Percentiles rank a stretch among this genome's conserved stretches.
phyloP scores from a whole-genome alignment of 169 alveolate species.

The Nephromyces sp. region DNA sequence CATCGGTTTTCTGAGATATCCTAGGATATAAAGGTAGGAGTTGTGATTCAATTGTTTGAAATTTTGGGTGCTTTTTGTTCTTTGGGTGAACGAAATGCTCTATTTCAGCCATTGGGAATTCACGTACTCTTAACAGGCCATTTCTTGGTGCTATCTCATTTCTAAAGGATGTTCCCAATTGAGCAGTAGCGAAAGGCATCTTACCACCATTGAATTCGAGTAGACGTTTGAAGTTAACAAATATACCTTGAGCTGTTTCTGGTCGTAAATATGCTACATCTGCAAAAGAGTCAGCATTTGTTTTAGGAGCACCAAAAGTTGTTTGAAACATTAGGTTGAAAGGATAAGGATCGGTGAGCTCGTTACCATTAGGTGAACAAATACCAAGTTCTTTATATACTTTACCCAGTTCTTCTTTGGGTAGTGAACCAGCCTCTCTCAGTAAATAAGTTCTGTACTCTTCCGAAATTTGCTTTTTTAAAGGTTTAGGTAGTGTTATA shows the following conservation, averaged over 20 bases:
- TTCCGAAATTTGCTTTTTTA: not conserved
- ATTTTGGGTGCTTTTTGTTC: constrained; percentile 79
- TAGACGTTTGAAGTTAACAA: constrained; percentile 85
- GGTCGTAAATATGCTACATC: constrained; percentile 78
- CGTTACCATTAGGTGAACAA: constrained; percentile 5
- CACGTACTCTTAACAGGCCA: constrained; percentile 90
- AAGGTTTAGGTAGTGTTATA: not conserved
- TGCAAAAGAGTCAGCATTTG: not conserved
- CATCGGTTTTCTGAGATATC: constrained; percentile 53
- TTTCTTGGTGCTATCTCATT: constrained; percentile 96
- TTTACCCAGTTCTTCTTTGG: constrained; percentile 2
- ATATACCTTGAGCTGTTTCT: constrained; percentile 97
- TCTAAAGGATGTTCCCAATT: constrained; percentile 92
- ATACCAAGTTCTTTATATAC: not conserved
- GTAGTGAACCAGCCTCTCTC: constrained; percentile 9
- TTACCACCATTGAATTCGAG: constrained; percentile 86
- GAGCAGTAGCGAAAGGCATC: constrained; percentile 94
- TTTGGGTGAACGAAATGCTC: constrained; percentile 93
- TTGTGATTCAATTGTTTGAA: constrained; percentile 56
- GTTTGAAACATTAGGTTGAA: constrained; percentile 92
- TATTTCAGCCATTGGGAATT: constrained; percentile 96
- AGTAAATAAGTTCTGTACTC: constrained; percentile 13
- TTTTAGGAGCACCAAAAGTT: constrained; percentile 78
- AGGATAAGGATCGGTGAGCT: not conserved
- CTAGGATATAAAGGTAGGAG: constrained; percentile 79